Conservation (phyloP, 306 rosid species). For the Vigna angularis region DNA sequence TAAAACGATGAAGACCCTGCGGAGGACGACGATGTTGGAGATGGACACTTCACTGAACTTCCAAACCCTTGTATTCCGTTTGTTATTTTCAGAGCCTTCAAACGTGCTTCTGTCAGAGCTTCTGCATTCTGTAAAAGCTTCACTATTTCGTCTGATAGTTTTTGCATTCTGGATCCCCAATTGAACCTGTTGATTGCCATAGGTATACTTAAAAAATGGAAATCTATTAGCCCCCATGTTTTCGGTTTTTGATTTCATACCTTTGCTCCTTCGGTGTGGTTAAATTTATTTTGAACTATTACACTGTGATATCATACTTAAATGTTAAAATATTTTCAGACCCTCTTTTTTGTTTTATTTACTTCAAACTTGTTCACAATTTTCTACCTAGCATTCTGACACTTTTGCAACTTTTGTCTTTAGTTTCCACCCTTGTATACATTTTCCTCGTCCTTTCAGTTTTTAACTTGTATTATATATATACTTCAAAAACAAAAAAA, state of each 20-base stretch:
- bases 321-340: no score
- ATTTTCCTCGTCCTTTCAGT: not conserved
- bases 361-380: not conserved
- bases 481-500: not conserved
- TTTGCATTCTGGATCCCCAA: conserved; percentile 76
- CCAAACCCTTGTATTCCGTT: conserved; percentile 87
- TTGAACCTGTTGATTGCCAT: conserved; percentile 58
- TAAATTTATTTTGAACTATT: no score
- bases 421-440: not conserved
- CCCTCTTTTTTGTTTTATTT: not conserved
- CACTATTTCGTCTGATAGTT: conserved; percentile 60
- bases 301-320: no score
- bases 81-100: conserved; percentile 72
- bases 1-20: conserved; percentile 52
- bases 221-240: not conserved
- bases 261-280: not conserved
- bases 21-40: conserved; percentile 48
- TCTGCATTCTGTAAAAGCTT: conserved; percentile 59
- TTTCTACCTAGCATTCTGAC: not conserved
- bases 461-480: not conserved
- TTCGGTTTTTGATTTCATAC: conserved; percentile 7
- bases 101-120: conserved; percentile 61
- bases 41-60: conserved; percentile 45
- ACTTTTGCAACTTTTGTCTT: not conserved
- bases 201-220: no score